Conservation (phyloP, 2,329 filamentous ascomycete genomes). For the Cercospora sp. region DNA sequence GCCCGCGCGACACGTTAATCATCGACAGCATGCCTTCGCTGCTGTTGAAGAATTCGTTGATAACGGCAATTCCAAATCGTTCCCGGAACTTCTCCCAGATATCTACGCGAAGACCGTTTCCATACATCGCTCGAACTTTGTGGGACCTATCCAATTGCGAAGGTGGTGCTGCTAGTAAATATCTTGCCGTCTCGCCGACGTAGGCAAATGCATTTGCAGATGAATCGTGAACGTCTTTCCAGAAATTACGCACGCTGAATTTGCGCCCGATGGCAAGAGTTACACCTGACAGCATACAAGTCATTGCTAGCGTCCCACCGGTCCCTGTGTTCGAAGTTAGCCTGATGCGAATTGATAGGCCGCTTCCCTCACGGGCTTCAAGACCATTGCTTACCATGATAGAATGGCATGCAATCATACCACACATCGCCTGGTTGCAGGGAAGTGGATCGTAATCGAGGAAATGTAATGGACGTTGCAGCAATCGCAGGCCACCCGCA, state of each 20-base stretch:
- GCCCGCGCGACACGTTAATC: slow-evolving; percentile 47
- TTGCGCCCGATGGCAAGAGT: slow-evolving; percentile 64
- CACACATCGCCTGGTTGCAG: slow-evolving; percentile 58
- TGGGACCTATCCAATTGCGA: slow-evolving; percentile 62
- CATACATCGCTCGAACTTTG: slow-evolving; percentile 60
- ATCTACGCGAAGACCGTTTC: slow-evolving; percentile 68
- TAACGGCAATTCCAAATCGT: slow-evolving; percentile 61
- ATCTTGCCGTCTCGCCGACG: slow-evolving; percentile 74
- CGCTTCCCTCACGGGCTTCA: background rate
- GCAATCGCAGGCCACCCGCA: slow-evolving; percentile 60
- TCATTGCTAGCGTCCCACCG: slow-evolving; percentile 61
- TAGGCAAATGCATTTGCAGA: slow-evolving; percentile 71
- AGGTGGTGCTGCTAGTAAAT: slow-evolving; percentile 67
- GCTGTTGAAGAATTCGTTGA: slow-evolving; percentile 76
- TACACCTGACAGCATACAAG: slow-evolving; percentile 55
- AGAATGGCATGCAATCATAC: slow-evolving; percentile 76
- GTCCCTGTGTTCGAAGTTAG: slow-evolving; percentile 49
- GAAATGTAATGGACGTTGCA: slow-evolving; percentile 42
- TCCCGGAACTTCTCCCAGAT: slow-evolving; percentile 66
- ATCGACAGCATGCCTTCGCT: slow-evolving; percentile 69
- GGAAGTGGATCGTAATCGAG: slow-evolving; percentile 41
- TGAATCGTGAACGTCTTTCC: slow-evolving; percentile 68
- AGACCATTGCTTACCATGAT: slow-evolving; percentile 54
- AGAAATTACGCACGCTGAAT: slow-evolving; percentile 71
- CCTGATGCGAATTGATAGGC: background rate